Conservation (phyloP, 768 basidiomycete genomes). For the Chalciporus sphaerocephalus region DNA sequence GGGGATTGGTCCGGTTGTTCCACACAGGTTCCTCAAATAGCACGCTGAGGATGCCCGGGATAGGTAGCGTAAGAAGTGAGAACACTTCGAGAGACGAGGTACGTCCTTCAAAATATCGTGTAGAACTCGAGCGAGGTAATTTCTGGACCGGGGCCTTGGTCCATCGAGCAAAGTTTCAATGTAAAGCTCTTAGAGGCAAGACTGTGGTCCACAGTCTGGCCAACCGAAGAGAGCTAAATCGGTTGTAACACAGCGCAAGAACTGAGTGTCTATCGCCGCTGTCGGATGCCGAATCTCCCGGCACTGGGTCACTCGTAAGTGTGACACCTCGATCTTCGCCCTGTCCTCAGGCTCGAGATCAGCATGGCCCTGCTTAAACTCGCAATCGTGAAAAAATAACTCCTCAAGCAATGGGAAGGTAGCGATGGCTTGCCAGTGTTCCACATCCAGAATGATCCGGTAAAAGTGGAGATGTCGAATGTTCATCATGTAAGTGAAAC, state of each 20-base stretch:
- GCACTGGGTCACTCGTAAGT: not conserved
- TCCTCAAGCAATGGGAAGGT: slow-evolving; percentile 11
- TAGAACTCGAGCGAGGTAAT: not conserved
- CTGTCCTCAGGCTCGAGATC: not conserved
- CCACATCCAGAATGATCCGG: slow-evolving; percentile 3
- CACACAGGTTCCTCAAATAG: not conserved
- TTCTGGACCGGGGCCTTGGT: not conserved
- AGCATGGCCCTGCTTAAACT: not conserved
- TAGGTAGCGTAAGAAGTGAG: not conserved
- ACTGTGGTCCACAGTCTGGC: not conserved
- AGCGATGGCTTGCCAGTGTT: slow-evolving; percentile 16
- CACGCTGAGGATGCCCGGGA: not conserved
- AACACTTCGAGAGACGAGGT: slow-evolving; percentile 3
- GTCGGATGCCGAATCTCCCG: not conserved
- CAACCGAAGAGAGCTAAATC: not conserved
- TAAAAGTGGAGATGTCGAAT: slow-evolving; percentile 13
- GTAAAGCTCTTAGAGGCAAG: slow-evolving; percentile 4
- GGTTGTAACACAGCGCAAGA: not conserved
- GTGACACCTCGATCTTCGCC: slow-evolving; percentile 6
- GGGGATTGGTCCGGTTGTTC: slow-evolving; percentile 3
- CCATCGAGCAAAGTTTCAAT: not conserved
- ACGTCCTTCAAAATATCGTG: not conserved
- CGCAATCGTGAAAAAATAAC: slow-evolving; percentile 9
- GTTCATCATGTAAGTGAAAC: slow-evolving; percentile 16
- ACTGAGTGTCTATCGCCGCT: not conserved